phyloP scores from a whole-genome alignment of 306 rosid species.

The Glycine tomentella region DNA sequence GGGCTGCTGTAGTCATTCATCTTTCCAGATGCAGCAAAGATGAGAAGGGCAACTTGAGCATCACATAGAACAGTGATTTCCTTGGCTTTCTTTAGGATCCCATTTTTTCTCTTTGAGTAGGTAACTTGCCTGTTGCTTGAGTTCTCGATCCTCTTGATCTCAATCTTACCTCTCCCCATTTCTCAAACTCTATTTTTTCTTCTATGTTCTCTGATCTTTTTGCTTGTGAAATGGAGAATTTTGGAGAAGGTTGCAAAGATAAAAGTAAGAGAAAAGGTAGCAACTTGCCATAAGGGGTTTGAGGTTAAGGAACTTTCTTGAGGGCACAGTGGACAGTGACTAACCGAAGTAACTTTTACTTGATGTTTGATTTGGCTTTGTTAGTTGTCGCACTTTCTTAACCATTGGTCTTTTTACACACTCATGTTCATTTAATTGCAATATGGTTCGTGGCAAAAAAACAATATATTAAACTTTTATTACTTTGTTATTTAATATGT shows the following conservation, averaged over 20 bases:
- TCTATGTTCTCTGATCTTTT: slow-evolving; percentile 9
- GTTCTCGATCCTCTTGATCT: slow-evolving; percentile 90
- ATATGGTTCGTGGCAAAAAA: not conserved
- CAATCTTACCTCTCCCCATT: slow-evolving; percentile 97
- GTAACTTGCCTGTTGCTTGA: slow-evolving; percentile 71
- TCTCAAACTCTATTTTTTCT: not conserved
- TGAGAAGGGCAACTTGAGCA: slow-evolving; percentile 73
- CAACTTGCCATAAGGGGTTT: slow-evolving; percentile 62
- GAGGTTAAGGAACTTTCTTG: slow-evolving; percentile 65
- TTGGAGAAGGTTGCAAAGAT: slow-evolving; percentile 1
- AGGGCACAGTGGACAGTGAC: slow-evolving; percentile 65
- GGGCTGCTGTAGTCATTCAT: slow-evolving; percentile 71
- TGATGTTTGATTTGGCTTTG: slow-evolving; percentile 47
- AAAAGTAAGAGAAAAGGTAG: slow-evolving; percentile 33
- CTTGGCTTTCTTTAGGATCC: slow-evolving; percentile 77
- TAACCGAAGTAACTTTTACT: slow-evolving; percentile 50
- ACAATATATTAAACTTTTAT: not conserved
- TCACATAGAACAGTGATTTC: slow-evolving; percentile 87
- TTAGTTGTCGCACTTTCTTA: slow-evolving; percentile 40
- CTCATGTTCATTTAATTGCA: slow-evolving; percentile 18
- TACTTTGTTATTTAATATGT: not conserved
- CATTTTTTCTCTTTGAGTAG: slow-evolving; percentile 79
- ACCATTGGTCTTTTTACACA: slow-evolving; percentile 44
- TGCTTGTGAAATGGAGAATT: slow-evolving; percentile 41
- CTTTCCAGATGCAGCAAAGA: slow-evolving; percentile 62